Evolutionary conservation across 805 yeast species (phyloP).

Genomic region (Ascoidea rubescens): DNA sequence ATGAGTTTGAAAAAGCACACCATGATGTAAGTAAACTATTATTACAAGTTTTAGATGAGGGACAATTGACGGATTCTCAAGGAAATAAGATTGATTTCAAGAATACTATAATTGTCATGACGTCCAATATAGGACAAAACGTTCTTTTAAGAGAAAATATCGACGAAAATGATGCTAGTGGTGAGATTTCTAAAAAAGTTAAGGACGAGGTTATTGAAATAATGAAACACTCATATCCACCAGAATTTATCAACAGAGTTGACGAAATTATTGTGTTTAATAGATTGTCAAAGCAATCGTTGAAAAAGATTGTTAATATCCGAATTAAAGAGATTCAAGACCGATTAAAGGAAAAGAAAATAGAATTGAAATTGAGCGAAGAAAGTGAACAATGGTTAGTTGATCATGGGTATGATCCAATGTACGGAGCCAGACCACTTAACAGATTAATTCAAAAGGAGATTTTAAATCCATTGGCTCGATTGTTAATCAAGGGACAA

Average conservation of each 20-base stretch:
- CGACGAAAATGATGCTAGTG: constrained; percentile 30
- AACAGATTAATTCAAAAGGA: constrained; percentile 78
- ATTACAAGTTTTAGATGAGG: constrained; percentile 90
- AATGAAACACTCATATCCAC: constrained; percentile 69
- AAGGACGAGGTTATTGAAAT: constrained; percentile 49
- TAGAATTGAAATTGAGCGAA: constrained; percentile 34
- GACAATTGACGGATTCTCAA: constrained; percentile 85
- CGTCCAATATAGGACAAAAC: constrained; percentile 94
- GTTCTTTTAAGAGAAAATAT: constrained; percentile 53
- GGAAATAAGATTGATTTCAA: constrained; percentile 91
- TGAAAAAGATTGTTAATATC: constrained; percentile 73
- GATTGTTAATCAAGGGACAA: constrained; percentile 65
- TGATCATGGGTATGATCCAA: constrained; percentile 77
- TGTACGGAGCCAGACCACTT: constrained; percentile 93
- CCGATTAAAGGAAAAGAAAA: constrained; percentile 67
- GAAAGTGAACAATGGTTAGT: constrained; percentile 70
- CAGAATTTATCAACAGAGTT: constrained; percentile 88
- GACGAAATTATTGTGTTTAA: constrained; percentile 93
- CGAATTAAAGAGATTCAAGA: constrained; percentile 72
- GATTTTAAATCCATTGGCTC: constrained; percentile 82
- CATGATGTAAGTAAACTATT: constrained; percentile 85
- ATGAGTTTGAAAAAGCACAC: constrained; percentile 96
- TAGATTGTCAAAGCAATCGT: constrained; percentile 64
- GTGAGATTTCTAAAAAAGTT: constrained; percentile 43
- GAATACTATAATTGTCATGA: constrained; percentile 91